Conservation (phyloP, 768 basidiomycete genomes). For the Pisolithus sp. region DNA sequence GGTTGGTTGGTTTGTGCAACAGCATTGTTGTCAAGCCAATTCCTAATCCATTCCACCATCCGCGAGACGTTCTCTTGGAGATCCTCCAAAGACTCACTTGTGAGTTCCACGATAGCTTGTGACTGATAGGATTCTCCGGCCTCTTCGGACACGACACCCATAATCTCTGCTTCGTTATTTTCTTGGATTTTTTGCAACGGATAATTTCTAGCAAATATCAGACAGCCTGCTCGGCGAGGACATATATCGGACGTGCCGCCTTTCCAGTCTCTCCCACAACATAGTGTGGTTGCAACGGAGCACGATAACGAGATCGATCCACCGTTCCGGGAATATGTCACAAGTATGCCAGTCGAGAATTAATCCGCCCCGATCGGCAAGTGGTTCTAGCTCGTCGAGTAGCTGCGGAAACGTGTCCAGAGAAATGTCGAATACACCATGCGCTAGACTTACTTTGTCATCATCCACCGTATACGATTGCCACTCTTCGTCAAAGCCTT, state of each 20-base stretch:
- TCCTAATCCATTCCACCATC: conserved; percentile 81
- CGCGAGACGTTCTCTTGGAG: conserved; percentile 82
- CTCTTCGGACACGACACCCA: conserved; percentile 87
- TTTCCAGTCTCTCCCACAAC: conserved; percentile 88
- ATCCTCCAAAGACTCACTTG: conserved; percentile 71
- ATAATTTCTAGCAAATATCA: conserved; percentile 54
- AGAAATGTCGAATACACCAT: background rate
- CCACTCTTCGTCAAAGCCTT: conserved; percentile 92
- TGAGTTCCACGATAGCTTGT: conserved; percentile 83
- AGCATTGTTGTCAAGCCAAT: conserved; percentile 47
- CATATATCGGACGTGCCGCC: conserved; percentile 48
- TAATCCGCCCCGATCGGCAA: conserved; percentile 63
- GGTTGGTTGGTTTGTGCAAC: background rate
- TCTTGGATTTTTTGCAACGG: conserved; percentile 92
- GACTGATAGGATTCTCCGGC: conserved; percentile 77
- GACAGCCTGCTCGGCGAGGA: background rate
- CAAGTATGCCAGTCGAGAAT: conserved; percentile 95
- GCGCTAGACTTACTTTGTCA: conserved; percentile 69
- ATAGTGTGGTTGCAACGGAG: conserved; percentile 81
- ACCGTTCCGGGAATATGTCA: conserved; percentile 90
- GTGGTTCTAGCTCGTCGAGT: conserved; percentile 79
- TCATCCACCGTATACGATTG: conserved; percentile 91
- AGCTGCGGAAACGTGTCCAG: conserved; percentile 41
- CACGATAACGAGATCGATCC: conserved; percentile 94
- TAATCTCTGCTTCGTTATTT: conserved; percentile 98